Percentiles rank a stretch among this genome's conserved stretches.
These are phyloP conservation scores for Danielia oregonensis DNA, from an alignment of 805 yeast species.

Conservation along the genomic window DNA sequence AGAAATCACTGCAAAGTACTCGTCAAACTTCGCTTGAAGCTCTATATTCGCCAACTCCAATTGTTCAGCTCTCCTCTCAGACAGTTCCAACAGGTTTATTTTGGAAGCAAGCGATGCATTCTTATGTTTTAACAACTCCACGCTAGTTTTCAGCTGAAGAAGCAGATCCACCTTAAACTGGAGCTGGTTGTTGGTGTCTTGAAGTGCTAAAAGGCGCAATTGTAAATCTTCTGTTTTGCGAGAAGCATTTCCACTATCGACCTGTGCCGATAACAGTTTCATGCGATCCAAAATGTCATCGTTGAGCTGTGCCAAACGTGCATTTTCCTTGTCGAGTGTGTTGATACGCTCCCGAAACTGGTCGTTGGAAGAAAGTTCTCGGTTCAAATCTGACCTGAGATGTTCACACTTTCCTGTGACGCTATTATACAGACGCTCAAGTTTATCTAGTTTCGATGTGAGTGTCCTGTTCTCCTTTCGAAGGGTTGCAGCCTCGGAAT, in stretches of 20 bases:
- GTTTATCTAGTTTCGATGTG: slow-evolving; percentile 11
- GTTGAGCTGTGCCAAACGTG: slow-evolving; percentile 27
- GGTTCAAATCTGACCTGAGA: slow-evolving; percentile 31
- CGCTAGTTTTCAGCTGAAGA: slow-evolving; percentile 44
- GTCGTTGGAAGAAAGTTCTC: slow-evolving; percentile 30
- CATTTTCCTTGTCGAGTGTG: slow-evolving; percentile 23
- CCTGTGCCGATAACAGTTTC: slow-evolving; percentile 15
- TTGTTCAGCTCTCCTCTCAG: slow-evolving; percentile 44
- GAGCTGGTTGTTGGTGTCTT: slow-evolving; percentile 49
- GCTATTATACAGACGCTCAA: slow-evolving; percentile 20
- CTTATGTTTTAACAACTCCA: slow-evolving; percentile 55
- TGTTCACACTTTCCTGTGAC: slow-evolving; percentile 27
- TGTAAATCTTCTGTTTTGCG: slow-evolving; percentile 28
- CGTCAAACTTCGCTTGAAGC: slow-evolving; percentile 44
- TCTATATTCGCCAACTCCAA: slow-evolving; percentile 48
- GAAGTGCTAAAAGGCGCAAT: slow-evolving; percentile 15
- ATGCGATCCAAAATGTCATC: slow-evolving; percentile 28
- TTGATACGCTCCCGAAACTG: slow-evolving; percentile 38
- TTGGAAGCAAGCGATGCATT: slow-evolving; percentile 40
- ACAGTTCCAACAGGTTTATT: slow-evolving; percentile 32
- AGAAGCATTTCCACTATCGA: slow-evolving; percentile 11
- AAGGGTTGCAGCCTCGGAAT: slow-evolving; percentile 17
- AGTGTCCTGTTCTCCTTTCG: slow-evolving; percentile 16
- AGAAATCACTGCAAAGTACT: slow-evolving; percentile 42
- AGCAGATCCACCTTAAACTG: slow-evolving; percentile 51